phyloP scores from a whole-genome alignment of 192 early-diverging fungal genomes.

The Cladochytrium replicatum region DNA sequence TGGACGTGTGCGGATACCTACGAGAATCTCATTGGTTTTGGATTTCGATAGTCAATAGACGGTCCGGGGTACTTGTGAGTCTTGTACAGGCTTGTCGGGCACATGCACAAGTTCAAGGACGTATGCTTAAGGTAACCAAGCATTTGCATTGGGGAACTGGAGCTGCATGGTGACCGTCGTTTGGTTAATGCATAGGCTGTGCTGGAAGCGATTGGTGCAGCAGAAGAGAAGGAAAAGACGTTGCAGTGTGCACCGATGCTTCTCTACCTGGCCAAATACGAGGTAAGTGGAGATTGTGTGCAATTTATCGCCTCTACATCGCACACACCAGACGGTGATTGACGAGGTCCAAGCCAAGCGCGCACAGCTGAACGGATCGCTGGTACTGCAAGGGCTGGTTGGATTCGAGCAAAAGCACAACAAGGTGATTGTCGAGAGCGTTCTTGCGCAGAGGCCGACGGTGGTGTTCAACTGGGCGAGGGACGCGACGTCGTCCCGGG shows the following conservation, averaged over 20 bases:
- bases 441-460: conserved; percentile 8
- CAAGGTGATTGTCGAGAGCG: conserved; percentile 41
- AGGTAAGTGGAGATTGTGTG: no score
- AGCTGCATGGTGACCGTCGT: no score
- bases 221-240: no score
- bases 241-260: no score
- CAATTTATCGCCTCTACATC: no score
- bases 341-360: no score
- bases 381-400: conserved; percentile 56
- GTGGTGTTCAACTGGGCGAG: conserved; percentile 46
- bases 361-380: conserved; percentile 56
- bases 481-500: conserved; percentile 62
- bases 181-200: no score
- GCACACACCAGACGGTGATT: conserved; percentile 32
- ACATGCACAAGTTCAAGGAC: conserved; percentile 47
- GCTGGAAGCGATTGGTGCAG: no score
- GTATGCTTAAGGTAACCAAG: conserved; percentile 33
- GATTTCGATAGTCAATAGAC: conserved; percentile 22
- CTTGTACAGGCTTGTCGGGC: conserved; percentile 54
- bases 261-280: no score
- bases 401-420: conserved; percentile 48
- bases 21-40: not conserved
- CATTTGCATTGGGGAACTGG: no score
- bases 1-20: not conserved
- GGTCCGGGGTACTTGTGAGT: conserved; percentile 62